Base-by-base conservation (phyloP, 257 asterid genomes). In the Salvia miltiorrhiza region DNA sequence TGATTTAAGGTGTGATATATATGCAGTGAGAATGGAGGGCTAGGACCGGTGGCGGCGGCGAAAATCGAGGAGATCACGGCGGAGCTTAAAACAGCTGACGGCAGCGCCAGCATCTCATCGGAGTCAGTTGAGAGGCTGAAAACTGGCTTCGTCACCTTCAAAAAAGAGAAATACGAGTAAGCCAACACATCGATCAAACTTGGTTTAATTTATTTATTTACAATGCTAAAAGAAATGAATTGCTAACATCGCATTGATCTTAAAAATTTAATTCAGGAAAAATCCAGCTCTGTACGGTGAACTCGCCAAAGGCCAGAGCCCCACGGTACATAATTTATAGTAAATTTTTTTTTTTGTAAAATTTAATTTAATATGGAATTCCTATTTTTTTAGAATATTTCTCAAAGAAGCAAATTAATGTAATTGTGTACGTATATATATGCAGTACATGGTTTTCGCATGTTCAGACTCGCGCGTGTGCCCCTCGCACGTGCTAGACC, bases 401-500 rank as follows among this genome's bases (percentile, higher is more conserved):
- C 28, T 49, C 9, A 49, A 7, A 7, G 3, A 47, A 47, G 24
- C 24, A 50, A 50, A 50, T 50, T 19, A 37, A 35, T 30, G 35
- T 30, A 5, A 7, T 20, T 52, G 12, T 52, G 30, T 21, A 9
- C 7, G 16, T 23, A 3, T 24, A 7, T 62, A 44, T n/a, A 48
- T n/a, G n/a, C 85, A 93, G 99, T 93, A 53, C 59, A 93, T 93
- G 99, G 82, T 93, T 48, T 85, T 93, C 26, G 95, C 97, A 0
- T 93, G 99, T 73, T 83, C 96, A 7, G 99, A 93, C 72, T 93
- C 99, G 0, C 90, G 99, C 17, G 99, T 93, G 65, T 90, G 97
- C 50, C 96, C 99, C 9, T 93, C 99, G 21, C 95, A 89, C 68
- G 83, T 87, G 69, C 72, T 94, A 65, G 79, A 85, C 78, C 76